A percentile compares a stretch with the other conserved stretches of the same genome.
Evolutionary conservation across 2,329 filamentous ascomycete genomes (phyloP).

Genomic region (Epichloe brachyelytri): DNA sequence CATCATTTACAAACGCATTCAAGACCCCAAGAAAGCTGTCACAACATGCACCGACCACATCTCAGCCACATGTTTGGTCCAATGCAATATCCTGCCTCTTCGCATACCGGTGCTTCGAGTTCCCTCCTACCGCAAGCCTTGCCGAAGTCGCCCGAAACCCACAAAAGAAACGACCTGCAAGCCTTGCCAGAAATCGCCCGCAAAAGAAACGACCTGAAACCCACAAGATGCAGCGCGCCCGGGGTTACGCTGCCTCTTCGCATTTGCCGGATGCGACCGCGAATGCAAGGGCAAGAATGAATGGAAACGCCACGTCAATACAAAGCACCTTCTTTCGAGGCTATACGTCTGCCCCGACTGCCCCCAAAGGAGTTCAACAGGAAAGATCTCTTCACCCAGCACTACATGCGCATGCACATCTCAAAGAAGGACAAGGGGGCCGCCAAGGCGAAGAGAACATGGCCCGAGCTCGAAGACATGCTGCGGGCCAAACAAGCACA

Average conservation of each 20-base stretch:
- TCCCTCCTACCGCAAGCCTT: slow-evolving; percentile 2
- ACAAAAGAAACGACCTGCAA: neutral
- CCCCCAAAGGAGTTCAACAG: slow-evolving; percentile 58
- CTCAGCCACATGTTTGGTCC: too few relatives aligned
- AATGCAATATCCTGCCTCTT: too few relatives aligned
- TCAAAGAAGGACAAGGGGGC: slow-evolving; percentile 20
- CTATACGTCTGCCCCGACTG: slow-evolving; percentile 68
- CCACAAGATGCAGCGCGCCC: neutral
- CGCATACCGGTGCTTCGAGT: neutral
- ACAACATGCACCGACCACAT: too few relatives aligned
- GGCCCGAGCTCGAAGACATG: slow-evolving; percentile 35
- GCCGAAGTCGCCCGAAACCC: slow-evolving; percentile 23
- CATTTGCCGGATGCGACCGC: slow-evolving; percentile 59
- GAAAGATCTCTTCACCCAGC: slow-evolving; percentile 84
- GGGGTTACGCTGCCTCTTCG: slow-evolving; percentile 62
- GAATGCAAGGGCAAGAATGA: slow-evolving; percentile 79
- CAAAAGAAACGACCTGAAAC: neutral
- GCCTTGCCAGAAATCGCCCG: neutral
- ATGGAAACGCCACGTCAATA: slow-evolving; percentile 81
- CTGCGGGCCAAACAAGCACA: slow-evolving; percentile 21
- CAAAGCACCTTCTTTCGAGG: slow-evolving; percentile 63
- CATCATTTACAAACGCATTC: too few relatives aligned
- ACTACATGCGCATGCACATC: slow-evolving; percentile 74
- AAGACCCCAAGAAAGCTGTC: too few relatives aligned
- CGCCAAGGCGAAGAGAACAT: slow-evolving; percentile 21